Conservation (phyloP, 2,329 filamentous ascomycete species). For the Apiospora saccharicola region DNA sequence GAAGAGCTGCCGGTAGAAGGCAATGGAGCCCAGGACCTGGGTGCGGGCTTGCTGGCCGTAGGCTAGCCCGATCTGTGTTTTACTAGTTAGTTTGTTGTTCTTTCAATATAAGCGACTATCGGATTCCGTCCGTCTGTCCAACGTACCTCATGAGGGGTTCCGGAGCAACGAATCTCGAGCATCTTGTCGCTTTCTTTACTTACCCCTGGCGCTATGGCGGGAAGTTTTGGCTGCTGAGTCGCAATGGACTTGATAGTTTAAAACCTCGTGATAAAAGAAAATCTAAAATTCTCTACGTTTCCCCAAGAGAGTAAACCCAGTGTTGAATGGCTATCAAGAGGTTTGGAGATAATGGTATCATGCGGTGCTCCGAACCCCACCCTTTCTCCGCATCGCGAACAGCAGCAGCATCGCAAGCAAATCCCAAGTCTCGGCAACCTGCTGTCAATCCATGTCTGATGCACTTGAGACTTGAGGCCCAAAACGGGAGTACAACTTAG, state of each 20-base stretch:
- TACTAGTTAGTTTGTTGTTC: background rate
- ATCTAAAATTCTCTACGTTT: background rate
- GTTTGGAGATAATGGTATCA: background rate
- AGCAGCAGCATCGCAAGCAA: background rate
- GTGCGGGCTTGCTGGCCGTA: slow-evolving; percentile 43
- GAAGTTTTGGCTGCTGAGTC: background rate
- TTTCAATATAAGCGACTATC: background rate
- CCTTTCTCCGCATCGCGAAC: slow-evolving; percentile 11
- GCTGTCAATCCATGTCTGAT: background rate
- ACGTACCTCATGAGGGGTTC: slow-evolving; percentile 29
- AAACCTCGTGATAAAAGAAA: background rate
- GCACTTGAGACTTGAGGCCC: no score
- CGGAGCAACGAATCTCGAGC: slow-evolving; percentile 30
- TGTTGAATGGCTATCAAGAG: background rate
- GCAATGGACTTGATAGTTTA: background rate
- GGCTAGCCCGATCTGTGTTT: slow-evolving; percentile 44
- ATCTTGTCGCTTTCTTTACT: background rate
- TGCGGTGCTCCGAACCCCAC: slow-evolving; percentile 5
- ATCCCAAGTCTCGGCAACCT: background rate
- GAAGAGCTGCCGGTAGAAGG: slow-evolving; percentile 47
- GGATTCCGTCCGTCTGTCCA: background rate
- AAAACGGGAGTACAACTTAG: no score
- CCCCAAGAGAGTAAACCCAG: background rate
- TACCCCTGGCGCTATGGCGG: background rate
- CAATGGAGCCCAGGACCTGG: slow-evolving; percentile 43